These are phyloP conservation scores for Trichosporon sp. DNA, from an alignment of 1,284 basidiomycete species.

Conservation along the genomic window DNA sequence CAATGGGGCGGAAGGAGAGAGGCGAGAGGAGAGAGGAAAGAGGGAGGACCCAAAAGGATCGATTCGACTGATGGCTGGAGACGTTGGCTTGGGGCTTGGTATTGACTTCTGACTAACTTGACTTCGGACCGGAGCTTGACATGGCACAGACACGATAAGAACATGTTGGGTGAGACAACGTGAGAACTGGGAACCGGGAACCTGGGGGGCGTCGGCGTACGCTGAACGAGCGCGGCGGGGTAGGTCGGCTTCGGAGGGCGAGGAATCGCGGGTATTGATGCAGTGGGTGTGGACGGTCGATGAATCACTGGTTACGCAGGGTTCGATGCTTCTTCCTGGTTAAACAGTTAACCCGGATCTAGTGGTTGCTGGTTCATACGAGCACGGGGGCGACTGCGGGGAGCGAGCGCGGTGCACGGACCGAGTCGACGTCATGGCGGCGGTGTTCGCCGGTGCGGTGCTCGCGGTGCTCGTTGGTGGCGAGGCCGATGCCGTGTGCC, in stretches of 20 bases:
- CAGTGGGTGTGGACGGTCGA: background rate
- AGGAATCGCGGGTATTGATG: background rate
- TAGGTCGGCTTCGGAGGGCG: background rate
- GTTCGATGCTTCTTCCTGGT: background rate
- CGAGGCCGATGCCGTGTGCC: conserved; percentile 27
- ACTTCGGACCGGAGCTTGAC: conserved; percentile 9
- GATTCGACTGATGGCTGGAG: background rate
- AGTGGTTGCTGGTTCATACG: background rate
- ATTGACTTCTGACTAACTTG: conserved; percentile 2
- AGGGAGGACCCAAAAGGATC: background rate
- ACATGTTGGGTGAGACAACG: background rate
- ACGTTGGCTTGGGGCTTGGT: background rate
- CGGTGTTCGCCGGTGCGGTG: background rate
- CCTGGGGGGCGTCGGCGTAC: too few relatives aligned
- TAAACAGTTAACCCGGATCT: background rate
- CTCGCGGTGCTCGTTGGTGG: background rate
- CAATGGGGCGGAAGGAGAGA: background rate
- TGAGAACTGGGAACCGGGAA: too few relatives aligned
- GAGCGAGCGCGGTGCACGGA: background rate
- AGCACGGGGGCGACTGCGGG: conserved; percentile 4
- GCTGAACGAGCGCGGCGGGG: background rate
- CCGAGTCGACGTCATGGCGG: conserved; percentile 3
- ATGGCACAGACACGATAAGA: conserved; percentile 1
- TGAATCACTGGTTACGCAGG: background rate
- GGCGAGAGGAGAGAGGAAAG: background rate